phyloP scores from a whole-genome alignment of 441 rosid genomes.

The Omphalea diandra region DNA sequence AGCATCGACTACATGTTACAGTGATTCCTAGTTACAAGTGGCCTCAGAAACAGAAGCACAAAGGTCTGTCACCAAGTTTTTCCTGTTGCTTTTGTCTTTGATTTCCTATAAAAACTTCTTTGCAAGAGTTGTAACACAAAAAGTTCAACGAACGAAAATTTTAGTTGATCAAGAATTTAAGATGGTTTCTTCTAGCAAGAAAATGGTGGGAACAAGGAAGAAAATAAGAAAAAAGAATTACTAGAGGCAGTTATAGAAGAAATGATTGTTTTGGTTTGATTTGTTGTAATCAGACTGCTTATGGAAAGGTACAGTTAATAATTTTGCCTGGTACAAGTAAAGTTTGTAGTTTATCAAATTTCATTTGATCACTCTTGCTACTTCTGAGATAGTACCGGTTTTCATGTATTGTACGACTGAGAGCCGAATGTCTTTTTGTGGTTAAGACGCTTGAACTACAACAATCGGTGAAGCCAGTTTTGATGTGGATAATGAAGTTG shows the following conservation, averaged over 20 bases:
- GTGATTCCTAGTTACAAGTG: slow-evolving; percentile 10
- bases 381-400: background rate
- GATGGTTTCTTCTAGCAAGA: slow-evolving; percentile 19
- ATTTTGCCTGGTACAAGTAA: background rate
- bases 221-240: background rate
- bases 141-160: slow-evolving; percentile 17
- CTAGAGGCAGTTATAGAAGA: slow-evolving; percentile 9
- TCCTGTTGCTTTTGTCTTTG: slow-evolving; percentile 10
- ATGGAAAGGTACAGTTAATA: background rate
- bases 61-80: slow-evolving; percentile 1
- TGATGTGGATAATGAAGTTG: too few relatives aligned
- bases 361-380: slow-evolving; percentile 4
- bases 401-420: too few relatives aligned
- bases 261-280: slow-evolving; percentile 13
- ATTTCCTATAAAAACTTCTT: slow-evolving; percentile 13
- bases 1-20: slow-evolving; percentile 5
- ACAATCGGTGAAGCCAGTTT: too few relatives aligned
- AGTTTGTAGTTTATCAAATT: background rate
- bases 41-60: slow-evolving; percentile 14
- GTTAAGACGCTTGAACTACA: too few relatives aligned
- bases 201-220: background rate
- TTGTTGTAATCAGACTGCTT: slow-evolving; percentile 20
- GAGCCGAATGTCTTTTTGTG: too few relatives aligned
- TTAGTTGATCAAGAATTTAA: slow-evolving; percentile 24
- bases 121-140: too few relatives aligned